A percentile compares a stretch with the other conserved stretches of the same genome.
Conservation (phyloP, 2,329 filamentous ascomycete genomes). For the Remersonia thermophila region DNA sequence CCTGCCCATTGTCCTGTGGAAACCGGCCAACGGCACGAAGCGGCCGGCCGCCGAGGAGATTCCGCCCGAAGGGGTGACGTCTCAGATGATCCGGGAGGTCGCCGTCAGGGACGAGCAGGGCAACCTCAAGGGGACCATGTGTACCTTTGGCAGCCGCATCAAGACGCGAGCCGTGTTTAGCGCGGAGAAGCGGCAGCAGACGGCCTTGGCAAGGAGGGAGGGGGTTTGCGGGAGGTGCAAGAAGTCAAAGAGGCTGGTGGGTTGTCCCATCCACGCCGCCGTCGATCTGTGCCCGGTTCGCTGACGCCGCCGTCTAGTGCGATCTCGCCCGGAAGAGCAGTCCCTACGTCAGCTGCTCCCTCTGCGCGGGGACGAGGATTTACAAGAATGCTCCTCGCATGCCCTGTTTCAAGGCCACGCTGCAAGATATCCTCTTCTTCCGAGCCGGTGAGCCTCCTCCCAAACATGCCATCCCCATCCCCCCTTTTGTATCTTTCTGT, state of each 20-base stretch:
- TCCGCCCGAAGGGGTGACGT: not conserved
- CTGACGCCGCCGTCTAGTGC: no score
- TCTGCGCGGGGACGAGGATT: conserved; percentile 8
- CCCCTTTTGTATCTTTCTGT: not conserved
- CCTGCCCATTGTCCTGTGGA: conserved; percentile 10
- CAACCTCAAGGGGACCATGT: conserved; percentile 10
- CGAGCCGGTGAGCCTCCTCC: conserved; percentile 11
- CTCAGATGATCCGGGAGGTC: conserved; percentile 8
- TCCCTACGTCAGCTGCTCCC: conserved; percentile 11
- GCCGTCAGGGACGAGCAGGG: conserved; percentile 4
- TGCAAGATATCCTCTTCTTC: conserved; percentile 14
- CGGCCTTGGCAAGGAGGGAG: conserved; percentile 10
- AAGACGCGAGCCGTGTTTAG: conserved; percentile 9
- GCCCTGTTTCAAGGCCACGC: conserved; percentile 13
- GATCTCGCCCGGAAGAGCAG: conserved; percentile 10
- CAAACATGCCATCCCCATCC: no score
- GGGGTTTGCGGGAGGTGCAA: conserved; percentile 15
- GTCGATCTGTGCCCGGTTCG: no score
- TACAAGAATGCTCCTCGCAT: conserved; percentile 12
- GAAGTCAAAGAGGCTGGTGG: conserved; percentile 14
- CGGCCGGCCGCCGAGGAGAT: conserved; percentile 7
- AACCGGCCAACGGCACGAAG: conserved; percentile 4
- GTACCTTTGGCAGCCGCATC: conserved; percentile 9
- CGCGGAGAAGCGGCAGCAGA: conserved; percentile 11
- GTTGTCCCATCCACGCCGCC: no score